Conservation (phyloP, 2,329 filamentous ascomycete species). For the Plenodomus biglobosus region DNA sequence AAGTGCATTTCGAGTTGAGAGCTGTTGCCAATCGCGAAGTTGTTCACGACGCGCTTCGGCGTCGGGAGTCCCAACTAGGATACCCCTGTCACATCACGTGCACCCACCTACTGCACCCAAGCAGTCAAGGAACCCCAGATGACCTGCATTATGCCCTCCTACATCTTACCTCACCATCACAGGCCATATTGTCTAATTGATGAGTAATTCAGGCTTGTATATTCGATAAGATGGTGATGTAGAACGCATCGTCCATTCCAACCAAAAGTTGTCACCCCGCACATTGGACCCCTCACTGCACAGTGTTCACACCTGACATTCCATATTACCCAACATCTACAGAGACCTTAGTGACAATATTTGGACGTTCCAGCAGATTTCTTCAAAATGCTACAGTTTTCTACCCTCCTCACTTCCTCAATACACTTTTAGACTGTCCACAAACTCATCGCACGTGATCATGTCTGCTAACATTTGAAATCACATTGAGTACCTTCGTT, state of each 20-base stretch:
- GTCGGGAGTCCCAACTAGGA: conserved; percentile 28
- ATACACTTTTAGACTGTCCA: not conserved
- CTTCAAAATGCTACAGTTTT: not conserved
- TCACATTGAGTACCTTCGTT: not conserved
- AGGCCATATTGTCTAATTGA: not conserved
- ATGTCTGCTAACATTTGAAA: conserved; percentile 7
- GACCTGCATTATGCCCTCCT: not conserved
- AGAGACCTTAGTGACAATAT: not conserved
- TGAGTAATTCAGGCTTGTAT: not conserved
- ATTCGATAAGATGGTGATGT: not conserved
- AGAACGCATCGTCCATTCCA: not conserved
- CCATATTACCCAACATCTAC: not conserved
- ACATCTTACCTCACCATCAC: not conserved
- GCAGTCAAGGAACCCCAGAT: not conserved
- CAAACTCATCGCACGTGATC: not conserved
- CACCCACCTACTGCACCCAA: not conserved
- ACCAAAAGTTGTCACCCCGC: not conserved
- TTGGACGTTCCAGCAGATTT: not conserved
- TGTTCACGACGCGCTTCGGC: conserved; percentile 34
- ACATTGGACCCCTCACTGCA: not conserved
- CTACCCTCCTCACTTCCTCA: not conserved
- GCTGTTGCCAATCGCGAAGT: conserved; percentile 33
- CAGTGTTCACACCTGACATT: no score
- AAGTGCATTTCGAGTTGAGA: conserved; percentile 26
- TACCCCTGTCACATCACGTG: conserved; percentile 33